Conservation (phyloP, 495 filamentous ascomycete genomes). For the Neurospora terricola region DNA sequence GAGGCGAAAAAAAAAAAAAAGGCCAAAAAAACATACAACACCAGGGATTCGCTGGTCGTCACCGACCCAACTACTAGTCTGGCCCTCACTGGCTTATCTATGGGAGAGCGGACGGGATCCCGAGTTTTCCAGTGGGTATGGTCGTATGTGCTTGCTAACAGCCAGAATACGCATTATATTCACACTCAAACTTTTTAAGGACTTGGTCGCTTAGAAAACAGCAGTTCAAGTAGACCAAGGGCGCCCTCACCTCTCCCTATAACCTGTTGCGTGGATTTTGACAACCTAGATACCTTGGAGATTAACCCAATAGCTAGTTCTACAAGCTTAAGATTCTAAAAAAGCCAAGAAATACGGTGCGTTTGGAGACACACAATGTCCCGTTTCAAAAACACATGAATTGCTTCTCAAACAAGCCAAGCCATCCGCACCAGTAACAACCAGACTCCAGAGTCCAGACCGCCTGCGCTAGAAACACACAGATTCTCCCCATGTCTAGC, state of each 20-base stretch:
- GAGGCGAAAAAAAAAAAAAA: no score
- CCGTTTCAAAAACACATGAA: no score
- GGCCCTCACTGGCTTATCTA: neutral
- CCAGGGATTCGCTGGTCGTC: slow-evolving; percentile 24
- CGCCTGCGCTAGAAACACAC: neutral
- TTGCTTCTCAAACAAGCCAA: neutral
- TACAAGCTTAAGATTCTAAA: no score
- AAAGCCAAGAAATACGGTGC: no score
- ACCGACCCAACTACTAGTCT: slow-evolving; percentile 25
- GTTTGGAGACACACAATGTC: no score
- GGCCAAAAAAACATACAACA: slow-evolving; percentile 24
- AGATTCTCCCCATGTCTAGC: neutral
- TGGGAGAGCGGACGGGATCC: no score
- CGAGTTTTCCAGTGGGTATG: neutral
- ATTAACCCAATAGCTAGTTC: no score
- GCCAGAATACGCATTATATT: neutral
- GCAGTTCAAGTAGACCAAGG: no score
- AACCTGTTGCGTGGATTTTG: no score
- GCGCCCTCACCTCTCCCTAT: neutral
- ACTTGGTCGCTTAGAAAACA: neutral
- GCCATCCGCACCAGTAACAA: neutral
- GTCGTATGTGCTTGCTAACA: neutral
- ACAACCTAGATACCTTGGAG: no score
- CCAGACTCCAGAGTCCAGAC: neutral
- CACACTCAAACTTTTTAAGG: fast-evolving